Evolutionary conservation across 2,329 filamentous ascomycete species (phyloP), one percentile per base, ranked within the genome.

Genomic region (Colletotrichum filicis): DNA sequence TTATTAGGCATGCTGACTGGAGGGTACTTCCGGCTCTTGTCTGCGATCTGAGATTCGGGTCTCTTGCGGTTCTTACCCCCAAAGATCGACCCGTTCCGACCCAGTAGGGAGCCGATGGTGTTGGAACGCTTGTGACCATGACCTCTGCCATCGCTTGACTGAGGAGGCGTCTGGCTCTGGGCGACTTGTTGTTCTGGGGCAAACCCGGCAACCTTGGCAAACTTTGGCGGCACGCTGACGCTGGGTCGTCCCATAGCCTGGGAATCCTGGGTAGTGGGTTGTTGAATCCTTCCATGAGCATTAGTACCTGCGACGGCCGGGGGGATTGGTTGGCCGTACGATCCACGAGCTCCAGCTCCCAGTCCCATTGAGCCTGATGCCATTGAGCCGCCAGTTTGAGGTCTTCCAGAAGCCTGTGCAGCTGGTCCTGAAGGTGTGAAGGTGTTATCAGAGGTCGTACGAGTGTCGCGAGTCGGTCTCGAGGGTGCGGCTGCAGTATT

Each of bases 231-330:
- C 76, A 87, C 88, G 79, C 83, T 90, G 71, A 92, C 79, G 87
- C 93, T 85, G 80, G 91, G 79, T 82, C 92, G 84, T 85, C 91
- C 80, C 61, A 92, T 89, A 16, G 92, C 89, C 65, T 90, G 87
- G 24, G 93, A 93, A 37, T 96, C 95, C 62, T 90, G 90, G 80
- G 95, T 94, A 75, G 90, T 91, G 78, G 94, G 94, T 80, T 98
- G 96, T 76, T 97, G 94, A 78, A 98, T 95, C 75, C 93, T 93
- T 75, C 95, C 96, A 81, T 98, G 94, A 4, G 90, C 95, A 82
- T 97, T 98, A 65, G 95, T 97, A 77, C 93, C 92, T 61, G 95
- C 95, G 73, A 98, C 92, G 60, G 95, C 91, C 35, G 97, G 95
- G 68, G 95, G 94, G 58, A 92, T 92, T 61, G 96, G 97, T 82